Conservation (phyloP, 2,329 filamentous ascomycete genomes). For the Alternaria brassicicola region DNA sequence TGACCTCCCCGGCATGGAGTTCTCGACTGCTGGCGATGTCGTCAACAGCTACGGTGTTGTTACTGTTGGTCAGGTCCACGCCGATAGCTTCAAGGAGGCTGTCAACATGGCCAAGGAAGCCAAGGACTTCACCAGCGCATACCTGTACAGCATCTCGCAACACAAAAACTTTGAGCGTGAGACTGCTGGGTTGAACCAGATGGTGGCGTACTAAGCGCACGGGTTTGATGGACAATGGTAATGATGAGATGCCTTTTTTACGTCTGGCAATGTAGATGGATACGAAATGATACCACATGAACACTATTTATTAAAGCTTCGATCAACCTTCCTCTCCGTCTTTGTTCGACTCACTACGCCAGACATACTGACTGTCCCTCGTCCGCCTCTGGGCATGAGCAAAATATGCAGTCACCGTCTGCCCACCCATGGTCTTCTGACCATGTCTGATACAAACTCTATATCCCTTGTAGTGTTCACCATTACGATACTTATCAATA, state of each 20-base stretch:
- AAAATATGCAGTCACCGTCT: not conserved
- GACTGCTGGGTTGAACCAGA: conserved; percentile 68
- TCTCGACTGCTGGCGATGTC: conserved; percentile 58
- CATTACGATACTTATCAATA: not conserved
- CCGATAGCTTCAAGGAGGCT: conserved; percentile 66
- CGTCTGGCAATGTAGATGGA: not conserved
- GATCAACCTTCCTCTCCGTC: not conserved
- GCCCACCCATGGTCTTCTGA: not conserved
- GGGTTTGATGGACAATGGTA: not conserved
- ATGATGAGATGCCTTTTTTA: not conserved
- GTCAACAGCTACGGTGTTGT: conserved; percentile 79
- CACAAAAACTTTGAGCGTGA: conserved; percentile 79
- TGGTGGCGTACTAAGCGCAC: conserved; percentile 69
- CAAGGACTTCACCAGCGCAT: conserved; percentile 72
- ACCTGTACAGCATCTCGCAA: conserved; percentile 71
- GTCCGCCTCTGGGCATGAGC: not conserved
- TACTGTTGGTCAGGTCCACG: conserved; percentile 62
- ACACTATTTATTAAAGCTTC: not conserved
- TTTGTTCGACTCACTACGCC: not conserved
- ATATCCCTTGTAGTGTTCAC: not conserved
- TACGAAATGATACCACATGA: conserved; percentile 4
- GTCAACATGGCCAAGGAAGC: conserved; percentile 70
- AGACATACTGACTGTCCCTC: not conserved
- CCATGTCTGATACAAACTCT: not conserved
- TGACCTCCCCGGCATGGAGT: conserved; percentile 55